Conservation (phyloP, 2,329 filamentous ascomycete genomes). For the Talaromyces amestolkiae region DNA sequence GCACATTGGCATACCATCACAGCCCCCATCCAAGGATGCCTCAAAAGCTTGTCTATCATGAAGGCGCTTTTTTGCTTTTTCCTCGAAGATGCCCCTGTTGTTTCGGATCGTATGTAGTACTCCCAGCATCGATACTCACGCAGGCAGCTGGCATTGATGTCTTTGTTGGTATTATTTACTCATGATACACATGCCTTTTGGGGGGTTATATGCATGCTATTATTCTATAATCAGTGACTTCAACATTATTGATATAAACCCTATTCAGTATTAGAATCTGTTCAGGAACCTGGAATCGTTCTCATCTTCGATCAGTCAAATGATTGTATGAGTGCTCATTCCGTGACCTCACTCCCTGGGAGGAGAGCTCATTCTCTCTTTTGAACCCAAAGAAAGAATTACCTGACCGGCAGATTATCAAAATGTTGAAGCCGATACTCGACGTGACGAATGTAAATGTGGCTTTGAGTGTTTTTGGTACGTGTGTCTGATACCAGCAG, state of each 20-base stretch:
- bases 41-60: conserved; percentile 8
- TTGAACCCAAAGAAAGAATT: not conserved
- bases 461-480: conserved; percentile 34
- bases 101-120: not conserved
- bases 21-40: not conserved
- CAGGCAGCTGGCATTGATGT: not conserved
- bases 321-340: conserved; percentile 1
- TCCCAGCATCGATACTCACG: not conserved
- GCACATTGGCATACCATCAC: conserved; percentile 4
- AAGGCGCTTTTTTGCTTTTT: conserved; percentile 1
- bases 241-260: too few relatives aligned
- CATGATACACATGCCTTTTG: not conserved
- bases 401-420: conserved; percentile 1
- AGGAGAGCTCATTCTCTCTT: conserved; percentile 4
- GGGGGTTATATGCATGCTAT: too few relatives aligned
- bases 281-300: too few relatives aligned
- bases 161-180: not conserved
- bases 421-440: conserved; percentile 37
- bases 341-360: not conserved
- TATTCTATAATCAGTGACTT: not conserved
- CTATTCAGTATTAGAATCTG: not conserved
- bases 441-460: conserved; percentile 37
- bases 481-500: conserved; percentile 5
- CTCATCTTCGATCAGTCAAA: not conserved
- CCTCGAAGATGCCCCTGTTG: not conserved